phyloP scores from a whole-genome alignment of 257 asterid genomes.

The Solanum commersonii region DNA sequence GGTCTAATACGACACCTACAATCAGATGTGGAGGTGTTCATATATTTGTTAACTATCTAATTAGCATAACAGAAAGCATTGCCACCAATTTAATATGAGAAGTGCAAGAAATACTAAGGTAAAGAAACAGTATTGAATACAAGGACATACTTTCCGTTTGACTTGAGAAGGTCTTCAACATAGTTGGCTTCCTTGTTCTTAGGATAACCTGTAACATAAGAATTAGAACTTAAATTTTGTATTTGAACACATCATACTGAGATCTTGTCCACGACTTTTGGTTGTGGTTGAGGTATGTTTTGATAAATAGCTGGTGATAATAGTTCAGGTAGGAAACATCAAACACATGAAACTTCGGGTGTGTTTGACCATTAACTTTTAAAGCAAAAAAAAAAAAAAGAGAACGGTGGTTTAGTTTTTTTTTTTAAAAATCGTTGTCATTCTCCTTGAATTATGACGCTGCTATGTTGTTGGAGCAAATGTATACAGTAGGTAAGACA shows the following conservation, averaged over 20 bases:
- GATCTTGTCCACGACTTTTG: not conserved
- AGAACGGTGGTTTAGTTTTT: not conserved
- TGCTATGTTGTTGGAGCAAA: not conserved
- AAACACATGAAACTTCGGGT: not conserved
- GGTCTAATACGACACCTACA: conserved; percentile 44
- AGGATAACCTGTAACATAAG: conserved; percentile 51
- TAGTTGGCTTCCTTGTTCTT: conserved; percentile 53
- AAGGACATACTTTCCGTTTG: conserved; percentile 56
- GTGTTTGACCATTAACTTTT: not conserved
- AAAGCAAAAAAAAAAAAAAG: not conserved
- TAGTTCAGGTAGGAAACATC: not conserved
- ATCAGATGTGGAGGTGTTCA: not conserved
- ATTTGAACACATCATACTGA: not conserved
- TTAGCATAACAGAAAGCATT: not conserved
- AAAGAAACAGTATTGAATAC: not conserved
- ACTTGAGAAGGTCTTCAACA: conserved; percentile 53
- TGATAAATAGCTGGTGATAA: not conserved
- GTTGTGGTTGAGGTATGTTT: not conserved
- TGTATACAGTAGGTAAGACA: not conserved
- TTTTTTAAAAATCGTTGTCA: not conserved
- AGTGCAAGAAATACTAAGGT: not conserved
- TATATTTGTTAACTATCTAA: not conserved
- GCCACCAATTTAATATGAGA: not conserved
- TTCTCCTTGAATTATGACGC: not conserved
- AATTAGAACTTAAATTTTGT: not conserved